Conservation (phyloP, 768 basidiomycete species). For the Tulasnella sp. region DNA sequence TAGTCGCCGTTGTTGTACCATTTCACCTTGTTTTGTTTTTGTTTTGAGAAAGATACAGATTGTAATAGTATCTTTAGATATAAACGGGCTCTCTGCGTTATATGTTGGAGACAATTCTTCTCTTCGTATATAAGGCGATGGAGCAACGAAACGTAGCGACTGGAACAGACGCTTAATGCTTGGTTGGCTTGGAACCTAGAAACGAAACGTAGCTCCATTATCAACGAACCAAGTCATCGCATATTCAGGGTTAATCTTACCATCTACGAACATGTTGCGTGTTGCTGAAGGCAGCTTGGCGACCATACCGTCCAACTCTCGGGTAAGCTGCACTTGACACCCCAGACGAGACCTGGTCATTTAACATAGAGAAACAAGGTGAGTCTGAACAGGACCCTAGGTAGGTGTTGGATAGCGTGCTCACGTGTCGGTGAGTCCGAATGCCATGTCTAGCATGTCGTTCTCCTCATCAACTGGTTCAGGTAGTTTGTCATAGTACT, state of each 20-base stretch:
- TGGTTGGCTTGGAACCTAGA: slow-evolving; percentile 42
- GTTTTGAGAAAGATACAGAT: not conserved
- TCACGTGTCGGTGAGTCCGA: slow-evolving; percentile 88
- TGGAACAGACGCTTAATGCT: slow-evolving; percentile 28
- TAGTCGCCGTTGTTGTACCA: not conserved
- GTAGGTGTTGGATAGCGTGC: slow-evolving; percentile 15
- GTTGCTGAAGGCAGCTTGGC: slow-evolving; percentile 85
- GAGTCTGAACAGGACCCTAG: not conserved
- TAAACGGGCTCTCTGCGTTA: too few species aligned
- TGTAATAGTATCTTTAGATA: too few species aligned
- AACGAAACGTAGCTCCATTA: not conserved
- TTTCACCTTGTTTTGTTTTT: too few species aligned
- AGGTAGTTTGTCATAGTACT: slow-evolving; percentile 75
- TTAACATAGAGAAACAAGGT: not conserved
- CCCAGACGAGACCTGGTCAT: slow-evolving; percentile 36
- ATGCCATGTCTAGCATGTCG: slow-evolving; percentile 97
- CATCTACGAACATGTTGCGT: slow-evolving; percentile 95
- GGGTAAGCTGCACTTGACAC: slow-evolving; percentile 53
- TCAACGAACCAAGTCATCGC: not conserved
- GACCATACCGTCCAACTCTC: slow-evolving; percentile 72
- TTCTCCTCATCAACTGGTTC: slow-evolving; percentile 98
- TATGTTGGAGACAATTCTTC: too few species aligned
- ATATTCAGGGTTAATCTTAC: slow-evolving; percentile 32
- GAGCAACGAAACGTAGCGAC: too few species aligned
- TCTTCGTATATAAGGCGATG: too few species aligned